A percentile compares a stretch with the other conserved stretches of the same genome.
Conservation (phyloP, 805 yeast genomes). For the Lachancea sp. region DNA sequence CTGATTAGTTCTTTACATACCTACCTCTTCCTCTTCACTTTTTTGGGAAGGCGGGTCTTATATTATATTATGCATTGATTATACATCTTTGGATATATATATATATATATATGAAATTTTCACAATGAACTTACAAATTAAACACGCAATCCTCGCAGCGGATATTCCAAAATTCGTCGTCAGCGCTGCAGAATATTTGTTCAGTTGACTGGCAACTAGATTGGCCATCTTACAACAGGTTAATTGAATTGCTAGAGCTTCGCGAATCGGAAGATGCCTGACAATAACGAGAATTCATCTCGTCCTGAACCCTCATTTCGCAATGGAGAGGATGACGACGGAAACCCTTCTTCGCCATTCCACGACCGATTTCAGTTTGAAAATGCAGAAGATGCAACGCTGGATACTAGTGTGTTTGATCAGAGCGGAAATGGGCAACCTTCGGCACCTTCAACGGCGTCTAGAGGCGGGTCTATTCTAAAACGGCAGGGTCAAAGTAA, state of each 20-base stretch:
- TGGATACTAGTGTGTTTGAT: conserved; percentile 8
- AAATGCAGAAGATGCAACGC: conserved; percentile 7
- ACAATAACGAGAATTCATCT: background rate
- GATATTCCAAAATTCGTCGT: no score
- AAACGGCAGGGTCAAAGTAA: conserved; percentile 13
- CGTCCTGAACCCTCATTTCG: conserved; percentile 2
- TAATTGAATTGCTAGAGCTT: background rate
- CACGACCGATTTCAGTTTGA: conserved; percentile 27
- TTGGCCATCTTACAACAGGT: background rate
- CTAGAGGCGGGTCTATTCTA: conserved; percentile 15
- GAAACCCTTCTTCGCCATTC: conserved; percentile 25
- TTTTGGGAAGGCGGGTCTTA: no score
- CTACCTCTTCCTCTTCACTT: no score
- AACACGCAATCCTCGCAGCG: background rate
- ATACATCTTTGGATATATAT: no score
- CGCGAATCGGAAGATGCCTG: conserved; percentile 1
- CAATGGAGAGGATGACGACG: conserved; percentile 7
- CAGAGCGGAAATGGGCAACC: conserved; percentile 5
- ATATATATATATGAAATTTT: no score
- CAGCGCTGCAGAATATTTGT: no score
- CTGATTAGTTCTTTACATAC: no score
- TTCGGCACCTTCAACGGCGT: conserved; percentile 9
- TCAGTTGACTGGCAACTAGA: background rate
- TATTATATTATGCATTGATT: no score
- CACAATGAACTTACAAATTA: no score